Conservation (phyloP, 345 rosid genomes). For the Camelina laxa region DNA sequence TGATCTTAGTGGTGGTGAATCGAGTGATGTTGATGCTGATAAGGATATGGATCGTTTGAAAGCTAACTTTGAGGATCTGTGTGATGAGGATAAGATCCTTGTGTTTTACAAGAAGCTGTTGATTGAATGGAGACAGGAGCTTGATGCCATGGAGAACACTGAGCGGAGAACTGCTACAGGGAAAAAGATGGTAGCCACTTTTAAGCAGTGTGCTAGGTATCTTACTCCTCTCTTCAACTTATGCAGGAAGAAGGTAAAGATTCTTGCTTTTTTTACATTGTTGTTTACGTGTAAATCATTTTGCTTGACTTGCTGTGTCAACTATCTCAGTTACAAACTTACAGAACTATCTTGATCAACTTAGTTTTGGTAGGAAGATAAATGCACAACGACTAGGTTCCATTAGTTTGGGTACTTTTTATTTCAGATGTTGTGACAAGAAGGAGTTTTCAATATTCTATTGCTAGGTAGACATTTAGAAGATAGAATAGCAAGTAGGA, state of each 20-base stretch:
- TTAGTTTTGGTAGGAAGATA: constrained; percentile 5
- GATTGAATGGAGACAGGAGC: constrained; percentile 96
- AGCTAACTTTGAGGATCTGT: constrained; percentile 81
- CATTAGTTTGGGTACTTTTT: constrained; percentile 9
- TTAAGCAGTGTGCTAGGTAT: constrained; percentile 96
- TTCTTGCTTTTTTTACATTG: constrained; percentile 6
- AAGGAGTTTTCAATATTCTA: not conserved
- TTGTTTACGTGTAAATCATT: not conserved
- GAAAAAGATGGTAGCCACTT: constrained; percentile 89
- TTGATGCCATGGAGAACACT: constrained; percentile 71
- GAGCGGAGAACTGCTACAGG: constrained; percentile 95
- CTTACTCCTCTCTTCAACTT: constrained; percentile 90
- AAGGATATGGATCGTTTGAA: constrained; percentile 88
- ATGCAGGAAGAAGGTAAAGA: constrained; percentile 91
- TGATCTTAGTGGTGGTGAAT: constrained; percentile 85
- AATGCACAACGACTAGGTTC: constrained; percentile 6
- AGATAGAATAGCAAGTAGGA: not conserved
- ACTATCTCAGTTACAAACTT: constrained; percentile 1
- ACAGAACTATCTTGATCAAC: not conserved
- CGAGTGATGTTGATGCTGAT: constrained; percentile 84
- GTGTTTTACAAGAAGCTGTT: constrained; percentile 86
- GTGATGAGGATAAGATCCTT: constrained; percentile 92
- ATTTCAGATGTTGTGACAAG: constrained; percentile 28
- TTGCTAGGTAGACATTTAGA: not conserved
- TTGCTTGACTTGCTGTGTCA: constrained; percentile 5